Evolutionary conservation across 805 yeast species (phyloP).

Genomic region (Yamadazyma nakazawae): DNA sequence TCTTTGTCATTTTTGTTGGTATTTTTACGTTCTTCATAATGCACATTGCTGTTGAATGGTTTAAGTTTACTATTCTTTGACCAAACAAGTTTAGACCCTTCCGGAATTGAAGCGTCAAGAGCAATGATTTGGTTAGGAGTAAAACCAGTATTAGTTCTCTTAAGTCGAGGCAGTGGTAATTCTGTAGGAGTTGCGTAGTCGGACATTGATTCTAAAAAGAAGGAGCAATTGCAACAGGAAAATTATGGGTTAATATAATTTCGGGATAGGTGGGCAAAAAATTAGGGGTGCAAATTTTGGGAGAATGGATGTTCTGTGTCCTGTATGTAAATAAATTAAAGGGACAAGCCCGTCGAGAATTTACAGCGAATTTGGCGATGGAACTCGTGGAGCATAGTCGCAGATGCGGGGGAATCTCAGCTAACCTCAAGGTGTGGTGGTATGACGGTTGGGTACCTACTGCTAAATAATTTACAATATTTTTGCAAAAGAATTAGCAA

Average conservation of each 20-base stretch:
- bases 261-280: neutral
- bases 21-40: conserved; percentile 34
- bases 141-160: conserved; percentile 84
- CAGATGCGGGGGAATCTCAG: neutral
- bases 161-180: conserved; percentile 45
- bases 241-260: neutral
- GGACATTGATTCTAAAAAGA: conserved; percentile 21
- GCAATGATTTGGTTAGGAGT: conserved; percentile 85
- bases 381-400: no score
- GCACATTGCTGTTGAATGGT: conserved; percentile 17
- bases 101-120: conserved; percentile 78
- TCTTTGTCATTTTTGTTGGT: conserved; percentile 34
- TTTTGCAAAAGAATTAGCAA: no score
- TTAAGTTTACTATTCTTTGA: conserved; percentile 55
- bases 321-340: neutral
- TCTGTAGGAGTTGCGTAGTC: conserved; percentile 37
- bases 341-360: no score
- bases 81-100: conserved; percentile 76
- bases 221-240: neutral
- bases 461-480: no score
- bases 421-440: neutral
- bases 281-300: neutral
- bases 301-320: neutral
- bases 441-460: neutral
- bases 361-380: no score